Base-by-base conservation (phyloP, 495 filamentous ascomycete species). In the Sordaria brevicollis region DNA sequence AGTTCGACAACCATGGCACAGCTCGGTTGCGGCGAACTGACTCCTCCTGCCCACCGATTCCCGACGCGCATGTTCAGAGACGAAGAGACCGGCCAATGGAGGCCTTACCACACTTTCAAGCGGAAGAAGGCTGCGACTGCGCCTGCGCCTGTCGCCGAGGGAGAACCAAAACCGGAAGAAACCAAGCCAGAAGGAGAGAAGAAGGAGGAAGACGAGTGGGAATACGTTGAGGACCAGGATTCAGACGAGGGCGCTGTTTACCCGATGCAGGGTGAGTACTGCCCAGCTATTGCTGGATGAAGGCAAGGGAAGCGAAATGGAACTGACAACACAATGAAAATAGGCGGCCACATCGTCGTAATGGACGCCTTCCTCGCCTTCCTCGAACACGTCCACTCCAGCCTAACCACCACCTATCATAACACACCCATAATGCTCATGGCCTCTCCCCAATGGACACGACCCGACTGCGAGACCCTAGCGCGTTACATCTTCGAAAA, bases 401-500 rank as follows among this genome's bases (percentile, higher is more conserved):
- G 89, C 4, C 86, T 99, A 68, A 93, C 91, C 66, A 93, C 92
- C 11, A 92, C 92, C 1, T 93, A 97, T 77, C 95, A 98, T 80
- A 85, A 83, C 75, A 97, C 94, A 0, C 93, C 95, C 2, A 92
- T 99, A 73, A 82, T 99, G 72, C 85, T 99, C 68, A 90, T 99
- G 76, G 81, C 89, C 15, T 89, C 95, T 65, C 95, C 95, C 0
- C 87, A 88, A 65, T 99, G 96, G 92, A 92, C 92, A 10, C 85
- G 88, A 5, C 87, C 89, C 65, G 92, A 97, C 78, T 89, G 89
- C 74, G 93, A 97, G 79, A 82, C 82, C 11, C 86, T 98, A 39
- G 90, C 93, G 5, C 91, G 92, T 69, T 99, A 97, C 81, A 86
- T 97, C 72, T 99, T 99, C 73, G 95, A 98, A 79, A 93, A 93